Conservation (phyloP, 805 yeast genomes). For the Priceomyces fermenticarens region DNA sequence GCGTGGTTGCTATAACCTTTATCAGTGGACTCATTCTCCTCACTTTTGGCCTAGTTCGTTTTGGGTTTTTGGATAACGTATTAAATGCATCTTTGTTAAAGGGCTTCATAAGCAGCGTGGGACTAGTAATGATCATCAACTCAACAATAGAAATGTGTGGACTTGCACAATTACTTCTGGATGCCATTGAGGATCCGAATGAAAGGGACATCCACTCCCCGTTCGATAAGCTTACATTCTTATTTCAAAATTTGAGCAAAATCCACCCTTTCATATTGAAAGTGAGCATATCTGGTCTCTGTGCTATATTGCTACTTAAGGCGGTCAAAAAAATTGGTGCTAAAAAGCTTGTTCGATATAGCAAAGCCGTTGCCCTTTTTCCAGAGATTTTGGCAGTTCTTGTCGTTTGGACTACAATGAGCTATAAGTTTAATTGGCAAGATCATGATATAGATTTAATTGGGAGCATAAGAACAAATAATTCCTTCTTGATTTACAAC, state of each 20-base stretch:
- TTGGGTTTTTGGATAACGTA: slow-evolving; percentile 63
- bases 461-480: slow-evolving; percentile 57
- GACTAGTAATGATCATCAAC: slow-evolving; percentile 49
- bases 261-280: slow-evolving; percentile 58
- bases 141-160: slow-evolving; percentile 74
- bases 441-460: slow-evolving; percentile 60
- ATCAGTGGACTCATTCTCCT: slow-evolving; percentile 72
- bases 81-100: slow-evolving; percentile 38
- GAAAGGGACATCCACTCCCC: slow-evolving; percentile 54
- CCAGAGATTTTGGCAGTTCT: slow-evolving; percentile 89
- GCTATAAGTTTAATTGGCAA: slow-evolving; percentile 47
- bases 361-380: slow-evolving; percentile 51
- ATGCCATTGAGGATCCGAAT: slow-evolving; percentile 31
- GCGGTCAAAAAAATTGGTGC: slow-evolving; percentile 36
- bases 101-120: slow-evolving; percentile 45
- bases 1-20: slow-evolving; percentile 67
- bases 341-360: slow-evolving; percentile 11
- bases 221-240: slow-evolving; percentile 60
- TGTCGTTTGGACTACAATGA: slow-evolving; percentile 52
- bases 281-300: slow-evolving; percentile 55
- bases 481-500: slow-evolving; percentile 43
- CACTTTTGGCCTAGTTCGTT: slow-evolving; percentile 73
- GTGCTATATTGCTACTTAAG: slow-evolving; percentile 41
- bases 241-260: slow-evolving; percentile 45
- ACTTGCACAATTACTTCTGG: slow-evolving; percentile 42